Conservation (phyloP, 805 yeast species). For the Candida parachauliodes region DNA sequence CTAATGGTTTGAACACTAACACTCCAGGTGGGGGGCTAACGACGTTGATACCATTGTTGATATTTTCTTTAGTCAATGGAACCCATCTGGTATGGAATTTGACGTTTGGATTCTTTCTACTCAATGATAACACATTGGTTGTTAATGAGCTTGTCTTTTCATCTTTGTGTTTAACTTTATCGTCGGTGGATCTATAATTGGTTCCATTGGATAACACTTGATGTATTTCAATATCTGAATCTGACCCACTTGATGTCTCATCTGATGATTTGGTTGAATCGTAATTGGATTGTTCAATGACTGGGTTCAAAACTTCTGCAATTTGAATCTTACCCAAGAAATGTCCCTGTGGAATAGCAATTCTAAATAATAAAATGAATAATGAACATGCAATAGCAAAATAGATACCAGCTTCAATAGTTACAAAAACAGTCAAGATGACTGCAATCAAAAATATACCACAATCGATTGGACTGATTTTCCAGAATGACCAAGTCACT, state of each 20-base stretch:
- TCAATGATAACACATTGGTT: constrained; percentile 19
- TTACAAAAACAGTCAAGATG: constrained; percentile 67
- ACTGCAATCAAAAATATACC: constrained; percentile 71
- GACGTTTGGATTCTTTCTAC: constrained; percentile 28
- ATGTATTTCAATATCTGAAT: constrained; percentile 36
- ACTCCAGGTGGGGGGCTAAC: constrained; percentile 89
- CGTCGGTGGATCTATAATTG: constrained; percentile 20
- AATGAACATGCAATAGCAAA: constrained; percentile 84
- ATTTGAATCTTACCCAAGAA: constrained; percentile 77
- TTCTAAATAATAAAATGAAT: constrained; percentile 67
- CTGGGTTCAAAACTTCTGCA: constrained; percentile 68
- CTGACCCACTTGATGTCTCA: neutral
- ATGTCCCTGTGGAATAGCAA: constrained; percentile 77
- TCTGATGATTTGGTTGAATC: neutral
- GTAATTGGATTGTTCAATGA: constrained; percentile 25
- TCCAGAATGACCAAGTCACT: constrained; percentile 67
- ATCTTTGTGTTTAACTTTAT: constrained; percentile 11
- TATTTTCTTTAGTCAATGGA: constrained; percentile 47
- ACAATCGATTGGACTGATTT: constrained; percentile 68
- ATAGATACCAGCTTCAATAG: constrained; percentile 87
- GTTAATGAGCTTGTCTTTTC: constrained; percentile 4
- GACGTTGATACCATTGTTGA: constrained; percentile 57
- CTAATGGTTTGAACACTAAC: constrained; percentile 77
- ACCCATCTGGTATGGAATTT: constrained; percentile 65
- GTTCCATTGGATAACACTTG: constrained; percentile 36